These are phyloP conservation scores for Tolypocladium ovalisporum DNA, from an alignment of 2,329 filamentous ascomycete genomes.

Conservation along the genomic window DNA sequence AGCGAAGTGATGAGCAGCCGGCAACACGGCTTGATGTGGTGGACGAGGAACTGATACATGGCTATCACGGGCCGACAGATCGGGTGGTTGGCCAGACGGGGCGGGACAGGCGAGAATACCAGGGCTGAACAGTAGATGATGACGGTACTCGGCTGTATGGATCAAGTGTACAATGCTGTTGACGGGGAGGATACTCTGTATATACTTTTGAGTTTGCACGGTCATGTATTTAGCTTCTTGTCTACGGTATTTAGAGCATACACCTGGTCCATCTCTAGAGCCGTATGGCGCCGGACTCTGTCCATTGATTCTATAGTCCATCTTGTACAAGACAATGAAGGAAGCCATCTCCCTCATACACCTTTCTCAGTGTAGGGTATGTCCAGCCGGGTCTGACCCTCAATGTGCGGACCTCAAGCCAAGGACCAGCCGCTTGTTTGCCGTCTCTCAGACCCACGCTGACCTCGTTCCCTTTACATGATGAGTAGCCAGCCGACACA, in stretches of 20 bases:
- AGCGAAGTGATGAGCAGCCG: conserved; percentile 12
- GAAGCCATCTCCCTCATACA: no score
- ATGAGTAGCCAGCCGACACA: no score
- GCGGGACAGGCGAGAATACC: conserved; percentile 10
- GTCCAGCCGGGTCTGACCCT: no score
- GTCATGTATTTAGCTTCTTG: not conserved
- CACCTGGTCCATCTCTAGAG: not conserved
- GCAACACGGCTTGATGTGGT: conserved; percentile 18
- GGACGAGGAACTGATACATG: conserved; percentile 35
- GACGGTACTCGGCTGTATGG: not conserved
- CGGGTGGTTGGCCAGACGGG: conserved; percentile 30
- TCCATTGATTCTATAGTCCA: no score
- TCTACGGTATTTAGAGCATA: not conserved
- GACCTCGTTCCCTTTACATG: no score
- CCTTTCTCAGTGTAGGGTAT: no score
- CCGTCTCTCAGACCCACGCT: no score
- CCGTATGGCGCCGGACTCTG: no score
- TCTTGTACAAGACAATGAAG: no score
- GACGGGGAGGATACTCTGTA: not conserved
- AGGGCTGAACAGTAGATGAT: not conserved
- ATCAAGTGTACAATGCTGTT: not conserved
- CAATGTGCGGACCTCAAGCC: no score
- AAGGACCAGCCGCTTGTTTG: no score
- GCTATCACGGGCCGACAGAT: conserved; percentile 32
- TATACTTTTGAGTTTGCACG: not conserved